A percentile compares a stretch with the other conserved stretches of the same genome.
These are phyloP conservation scores for Diophrys sp. DNA, from an alignment of 73 alveolate genomes.

Conservation along the genomic window DNA sequence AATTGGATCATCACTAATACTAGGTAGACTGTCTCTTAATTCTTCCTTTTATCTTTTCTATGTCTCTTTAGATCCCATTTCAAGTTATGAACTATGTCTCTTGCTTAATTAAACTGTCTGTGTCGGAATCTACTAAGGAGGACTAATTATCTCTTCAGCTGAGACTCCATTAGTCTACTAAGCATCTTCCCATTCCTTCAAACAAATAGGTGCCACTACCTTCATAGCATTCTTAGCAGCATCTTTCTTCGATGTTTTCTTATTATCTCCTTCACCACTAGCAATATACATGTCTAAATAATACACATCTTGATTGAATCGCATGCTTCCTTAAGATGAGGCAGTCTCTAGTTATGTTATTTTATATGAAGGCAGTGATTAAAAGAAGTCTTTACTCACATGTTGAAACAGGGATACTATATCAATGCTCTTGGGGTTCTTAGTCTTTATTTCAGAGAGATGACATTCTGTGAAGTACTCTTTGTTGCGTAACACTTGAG, in stretches of 20 bases:
- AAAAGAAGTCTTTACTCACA: too few relatives aligned
- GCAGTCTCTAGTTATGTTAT: too few relatives aligned
- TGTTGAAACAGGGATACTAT: too few relatives aligned
- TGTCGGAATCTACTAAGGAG: not conserved
- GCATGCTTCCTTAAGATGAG: too few relatives aligned
- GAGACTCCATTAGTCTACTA: not conserved
- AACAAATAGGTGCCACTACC: not conserved
- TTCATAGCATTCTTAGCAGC: not conserved
- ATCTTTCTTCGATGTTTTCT: not conserved
- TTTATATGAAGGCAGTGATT: too few relatives aligned
- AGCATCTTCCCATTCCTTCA: not conserved
- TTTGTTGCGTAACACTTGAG: too few relatives aligned
- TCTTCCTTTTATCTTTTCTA: not conserved
- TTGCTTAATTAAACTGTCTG: not conserved
- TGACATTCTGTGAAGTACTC: too few relatives aligned
- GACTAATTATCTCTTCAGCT: not conserved
- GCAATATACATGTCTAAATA: too few relatives aligned
- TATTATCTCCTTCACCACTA: not conserved
- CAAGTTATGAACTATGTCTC: not conserved
- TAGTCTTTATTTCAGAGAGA: too few relatives aligned
- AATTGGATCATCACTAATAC: too few relatives aligned
- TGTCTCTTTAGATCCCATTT: not conserved
- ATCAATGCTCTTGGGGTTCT: too few relatives aligned
- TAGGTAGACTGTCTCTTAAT: not conserved
- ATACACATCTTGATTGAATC: too few relatives aligned